Conservation (phyloP, 179 eudicot species). For the Beta lomatogona region DNA sequence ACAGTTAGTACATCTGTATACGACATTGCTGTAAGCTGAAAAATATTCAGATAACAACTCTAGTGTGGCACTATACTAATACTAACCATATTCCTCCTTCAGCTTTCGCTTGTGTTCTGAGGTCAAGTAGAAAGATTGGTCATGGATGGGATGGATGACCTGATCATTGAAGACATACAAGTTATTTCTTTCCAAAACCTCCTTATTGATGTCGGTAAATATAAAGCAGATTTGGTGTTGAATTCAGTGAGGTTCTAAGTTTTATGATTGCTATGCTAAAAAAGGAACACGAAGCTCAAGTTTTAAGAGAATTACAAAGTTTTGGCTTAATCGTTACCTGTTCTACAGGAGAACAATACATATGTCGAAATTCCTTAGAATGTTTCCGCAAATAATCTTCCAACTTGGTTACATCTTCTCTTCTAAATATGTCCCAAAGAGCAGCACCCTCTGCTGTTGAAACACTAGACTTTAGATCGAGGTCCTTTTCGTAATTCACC, state of each 20-base stretch:
- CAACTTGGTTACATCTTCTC: conserved; percentile 78
- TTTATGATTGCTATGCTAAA: neutral
- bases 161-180: conserved; percentile 16
- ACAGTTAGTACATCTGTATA: neutral
- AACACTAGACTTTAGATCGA: conserved; percentile 13
- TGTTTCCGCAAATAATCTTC: conserved; percentile 64
- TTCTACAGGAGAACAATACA: conserved; percentile 64
- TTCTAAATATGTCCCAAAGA: conserved; percentile 84
- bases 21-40: neutral
- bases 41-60: neutral
- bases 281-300: conserved; percentile 29
- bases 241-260: neutral
- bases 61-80: conserved; percentile 25
- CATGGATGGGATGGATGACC: conserved; percentile 78
- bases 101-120: conserved; percentile 63
- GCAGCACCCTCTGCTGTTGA: conserved; percentile 54
- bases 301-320: conserved; percentile 14
- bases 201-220: neutral
- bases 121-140: conserved; percentile 67
- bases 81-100: conserved; percentile 73
- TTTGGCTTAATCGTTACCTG: conserved; percentile 40
- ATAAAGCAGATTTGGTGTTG: neutral
- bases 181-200: neutral
- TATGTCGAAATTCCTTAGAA: conserved; percentile 67
- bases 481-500: neutral